Base-by-base conservation (phyloP, 768 basidiomycete species). In the Rubroboletus satanas region DNA sequence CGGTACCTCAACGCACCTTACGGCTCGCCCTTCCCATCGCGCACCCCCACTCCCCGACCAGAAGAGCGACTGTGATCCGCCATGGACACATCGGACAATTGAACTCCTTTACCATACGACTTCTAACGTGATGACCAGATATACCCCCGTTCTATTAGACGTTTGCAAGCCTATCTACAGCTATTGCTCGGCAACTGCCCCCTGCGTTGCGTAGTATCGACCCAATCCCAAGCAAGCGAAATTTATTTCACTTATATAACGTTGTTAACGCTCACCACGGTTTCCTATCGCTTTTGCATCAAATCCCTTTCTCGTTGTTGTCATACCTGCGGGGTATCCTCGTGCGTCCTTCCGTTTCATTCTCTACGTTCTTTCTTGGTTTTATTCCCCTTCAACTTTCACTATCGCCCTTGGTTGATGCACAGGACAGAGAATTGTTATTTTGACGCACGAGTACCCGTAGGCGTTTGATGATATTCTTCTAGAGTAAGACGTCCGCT, bases 1-100 rank as follows among this genome's bases (percentile, higher is more conserved):
- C 75, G 78, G 43, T 79, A 80, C 61, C 74, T 80, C 57, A 72
- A 67, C 42, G 79, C 79, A 39, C 78, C 79, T 26, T 79, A 79
- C 47, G 78, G 78, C 21, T 80, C 79, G 18, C 78, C 79, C 5
- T 75, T 73, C 57, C 78, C 77, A 11, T 79, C 78, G 33, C 76
- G 78, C 23, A 74, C 78, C 41, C 76, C 78, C 3, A 79, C 79
- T 1, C 78, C 79, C 14, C 61, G 66, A 62, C 69, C 55, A 33
- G 72, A 73, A 53, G 71, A 71, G 60, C 61, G 66, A 52, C 51
- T 37, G 66, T 71, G 61, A 73, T 39, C 45, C 42, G 28, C 28
- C 49, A 55, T 45, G 60, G 51, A 58, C 51, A 45, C 38, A 42
- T 41, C 49, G 45, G 47, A 57, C 56, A 60, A 62, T 56, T 33